Evolutionary conservation across 2,329 filamentous ascomycete genomes (phyloP).

Genomic region (Neonectria hederae): DNA sequence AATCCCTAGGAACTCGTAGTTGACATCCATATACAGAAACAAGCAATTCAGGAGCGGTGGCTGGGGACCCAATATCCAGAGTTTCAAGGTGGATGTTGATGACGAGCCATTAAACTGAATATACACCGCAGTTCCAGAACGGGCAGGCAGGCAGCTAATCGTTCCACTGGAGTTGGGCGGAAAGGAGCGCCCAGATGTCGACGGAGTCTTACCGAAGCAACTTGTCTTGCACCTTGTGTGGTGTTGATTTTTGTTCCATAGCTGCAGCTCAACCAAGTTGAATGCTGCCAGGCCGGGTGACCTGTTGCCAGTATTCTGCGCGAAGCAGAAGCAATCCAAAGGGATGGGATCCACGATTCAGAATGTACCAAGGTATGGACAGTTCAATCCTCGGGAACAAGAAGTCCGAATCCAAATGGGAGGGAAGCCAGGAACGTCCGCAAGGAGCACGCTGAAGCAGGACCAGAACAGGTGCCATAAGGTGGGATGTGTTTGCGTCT

Average conservation of each 20-base stretch:
- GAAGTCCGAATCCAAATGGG: conserved; percentile 24
- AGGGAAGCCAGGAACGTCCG: conserved; percentile 1
- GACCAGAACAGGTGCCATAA: conserved; percentile 19
- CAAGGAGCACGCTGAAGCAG: conserved; percentile 11
- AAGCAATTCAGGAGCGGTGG: not conserved
- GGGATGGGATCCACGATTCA: conserved; percentile 17
- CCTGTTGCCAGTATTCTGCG: conserved; percentile 14
- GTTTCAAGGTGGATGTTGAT: not conserved
- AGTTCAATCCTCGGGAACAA: conserved; percentile 30
- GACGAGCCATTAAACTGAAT: conserved; percentile 4
- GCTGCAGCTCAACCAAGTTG: conserved; percentile 12
- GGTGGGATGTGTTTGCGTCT: conserved; percentile 23
- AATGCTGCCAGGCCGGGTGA: conserved; percentile 1
- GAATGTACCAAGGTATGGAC: conserved; percentile 21
- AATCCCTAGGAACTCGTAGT: conserved; percentile 1
- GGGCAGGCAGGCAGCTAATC: conserved; percentile 1
- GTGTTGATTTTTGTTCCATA: conserved; percentile 4
- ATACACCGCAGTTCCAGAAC: not conserved
- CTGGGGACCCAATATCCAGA: conserved; percentile 2
- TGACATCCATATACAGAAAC: not conserved
- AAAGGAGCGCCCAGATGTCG: not conserved
- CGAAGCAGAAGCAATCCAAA: conserved; percentile 21
- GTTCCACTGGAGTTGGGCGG: not conserved
- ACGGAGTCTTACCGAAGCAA: conserved; percentile 13
- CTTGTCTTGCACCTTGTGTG: not conserved